Base-by-base conservation (phyloP, 805 yeast genomes). In the Huiozyma naganishii region DNA sequence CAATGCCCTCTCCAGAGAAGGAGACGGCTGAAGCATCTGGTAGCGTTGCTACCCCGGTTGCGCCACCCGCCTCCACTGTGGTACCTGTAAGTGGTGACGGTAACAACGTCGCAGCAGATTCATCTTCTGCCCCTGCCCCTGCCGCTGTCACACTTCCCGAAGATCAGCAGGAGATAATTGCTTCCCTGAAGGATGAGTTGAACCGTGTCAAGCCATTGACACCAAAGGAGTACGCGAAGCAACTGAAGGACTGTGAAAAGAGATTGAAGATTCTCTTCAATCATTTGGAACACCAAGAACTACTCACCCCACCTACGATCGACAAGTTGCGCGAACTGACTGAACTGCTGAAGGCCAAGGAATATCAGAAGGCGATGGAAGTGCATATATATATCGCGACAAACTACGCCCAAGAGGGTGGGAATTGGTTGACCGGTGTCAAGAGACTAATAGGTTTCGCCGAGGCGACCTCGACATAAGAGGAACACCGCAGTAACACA, bases 361-460 rank as follows among this genome's bases (percentile, higher is more conserved):
- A 86, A 46, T 84, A 67, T 58, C 61, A 64, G 4, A 67, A 67
- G 11, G 97, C 97, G 1, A 64, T 71, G 42, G 62, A 71, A 1
- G 52, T 76, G 32, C 77, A 76, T 48, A 60, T 70, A 32, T 76
- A 77, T 41, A 73, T 92, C 47, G 75, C 83, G 23, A 72, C 86
- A 6, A 72, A 75, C 33, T 72, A 76, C 48, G 73, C 80, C 27
- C 76, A 73, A 27, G 95, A 89, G 62, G 77, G 83, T 50, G 96
- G 95, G 10, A 79, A 82, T 55, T 92, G 98, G 98, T 76, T 83
- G 68, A 77, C 83, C 30, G 98, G 98, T 53, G 81, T 92, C 39
- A 87, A 83, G 64, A 78, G 97, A 53, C 72, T 92, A 49, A 78
- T 90, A 48, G 82, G 81, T 49, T 85, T 92, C 74, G 77, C 71